Conservation (phyloP, 2,329 filamentous ascomycete genomes). For the Colletotrichum sp. region DNA sequence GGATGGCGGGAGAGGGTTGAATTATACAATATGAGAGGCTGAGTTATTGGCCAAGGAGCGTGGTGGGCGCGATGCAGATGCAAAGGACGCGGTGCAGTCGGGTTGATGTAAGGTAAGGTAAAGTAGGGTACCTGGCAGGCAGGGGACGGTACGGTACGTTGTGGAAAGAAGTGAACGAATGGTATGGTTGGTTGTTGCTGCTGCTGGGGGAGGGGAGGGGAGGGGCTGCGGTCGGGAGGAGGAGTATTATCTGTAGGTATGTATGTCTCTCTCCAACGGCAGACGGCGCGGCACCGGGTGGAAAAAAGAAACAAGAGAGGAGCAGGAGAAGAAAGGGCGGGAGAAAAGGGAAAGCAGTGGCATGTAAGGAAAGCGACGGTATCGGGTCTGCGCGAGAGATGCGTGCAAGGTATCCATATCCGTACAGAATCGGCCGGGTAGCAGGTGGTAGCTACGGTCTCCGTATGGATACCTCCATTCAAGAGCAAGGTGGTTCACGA, state of each 20-base stretch:
- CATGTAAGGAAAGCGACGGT: conserved; percentile 9
- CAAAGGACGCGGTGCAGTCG: conserved; percentile 2
- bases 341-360: conserved; percentile 17
- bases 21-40: conserved; percentile 11
- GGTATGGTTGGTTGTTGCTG: not conserved
- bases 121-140: not conserved
- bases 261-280: not conserved
- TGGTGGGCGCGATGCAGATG: not conserved
- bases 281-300: not conserved
- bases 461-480: not conserved
- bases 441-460: not conserved
- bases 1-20: not conserved
- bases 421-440: not conserved
- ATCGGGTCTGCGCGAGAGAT: not conserved
- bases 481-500: not conserved
- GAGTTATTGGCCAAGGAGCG: not conserved
- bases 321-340: not conserved
- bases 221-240: not conserved
- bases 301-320: not conserved
- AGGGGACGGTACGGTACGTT: not conserved
- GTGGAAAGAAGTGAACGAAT: not conserved
- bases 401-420: not conserved
- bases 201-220: not conserved
- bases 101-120: not conserved
- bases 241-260: not conserved